A percentile compares a stretch with the other conserved stretches of the same genome.
These are phyloP conservation scores for Candida nitratophila DNA, from an alignment of 805 yeast species.

Conservation along the genomic window DNA sequence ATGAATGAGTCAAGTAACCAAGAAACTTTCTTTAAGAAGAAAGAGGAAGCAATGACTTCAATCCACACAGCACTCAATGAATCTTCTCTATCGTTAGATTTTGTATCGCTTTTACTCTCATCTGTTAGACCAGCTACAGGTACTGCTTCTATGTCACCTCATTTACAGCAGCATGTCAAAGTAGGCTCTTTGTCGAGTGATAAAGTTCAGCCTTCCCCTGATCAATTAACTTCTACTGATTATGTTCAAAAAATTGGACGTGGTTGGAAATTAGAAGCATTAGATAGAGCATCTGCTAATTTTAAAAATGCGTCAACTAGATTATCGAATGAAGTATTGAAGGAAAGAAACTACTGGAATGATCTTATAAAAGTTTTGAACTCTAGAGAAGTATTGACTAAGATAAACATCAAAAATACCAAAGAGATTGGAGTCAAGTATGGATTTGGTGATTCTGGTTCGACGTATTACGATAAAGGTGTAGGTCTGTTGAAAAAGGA, in stretches of 20 bases:
- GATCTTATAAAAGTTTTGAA: conserved; percentile 35
- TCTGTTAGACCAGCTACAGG: conserved; percentile 82
- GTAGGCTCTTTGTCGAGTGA: conserved; percentile 64
- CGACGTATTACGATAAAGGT: conserved; percentile 67
- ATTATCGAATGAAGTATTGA: conserved; percentile 45
- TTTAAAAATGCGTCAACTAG: conserved; percentile 45
- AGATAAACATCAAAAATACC: conserved; percentile 50
- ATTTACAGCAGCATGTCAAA: conserved; percentile 64
- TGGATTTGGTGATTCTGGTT: conserved; percentile 90
- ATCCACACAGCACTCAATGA: conserved; percentile 76
- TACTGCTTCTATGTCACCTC: conserved; percentile 82
- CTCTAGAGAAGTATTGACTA: conserved; percentile 58
- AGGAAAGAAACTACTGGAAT: conserved; percentile 67
- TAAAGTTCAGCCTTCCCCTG: conserved; percentile 22
- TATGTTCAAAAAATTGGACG: conserved; percentile 38
- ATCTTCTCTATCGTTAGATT: conserved; percentile 80
- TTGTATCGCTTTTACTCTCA: conserved; percentile 76
- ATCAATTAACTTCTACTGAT: conserved; percentile 4
- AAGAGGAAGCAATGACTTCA: conserved; percentile 43
- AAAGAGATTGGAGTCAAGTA: conserved; percentile 70
- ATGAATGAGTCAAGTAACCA: conserved; percentile 10
- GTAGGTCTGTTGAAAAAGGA: conserved; percentile 60
- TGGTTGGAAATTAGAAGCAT: conserved; percentile 82
- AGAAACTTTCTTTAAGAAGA: conserved; percentile 41
- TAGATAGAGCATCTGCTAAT: conserved; percentile 45